These are phyloP conservation scores for Trichoderma gracile DNA, from an alignment of 2,329 filamentous ascomycete genomes.

Conservation along the genomic window DNA sequence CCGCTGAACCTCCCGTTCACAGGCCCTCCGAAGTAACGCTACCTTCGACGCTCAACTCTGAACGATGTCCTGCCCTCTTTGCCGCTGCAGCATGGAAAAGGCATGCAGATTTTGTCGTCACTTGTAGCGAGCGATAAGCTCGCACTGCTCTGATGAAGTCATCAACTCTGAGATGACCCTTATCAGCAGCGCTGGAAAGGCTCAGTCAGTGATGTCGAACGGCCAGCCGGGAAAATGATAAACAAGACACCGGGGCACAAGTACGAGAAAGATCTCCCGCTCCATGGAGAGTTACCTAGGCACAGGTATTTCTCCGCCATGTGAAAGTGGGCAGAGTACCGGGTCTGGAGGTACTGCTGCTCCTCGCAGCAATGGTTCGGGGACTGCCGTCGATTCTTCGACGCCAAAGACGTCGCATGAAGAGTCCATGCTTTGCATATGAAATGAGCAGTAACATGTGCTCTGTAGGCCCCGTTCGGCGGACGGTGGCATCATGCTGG, in stretches of 20 bases:
- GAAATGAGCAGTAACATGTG: neutral
- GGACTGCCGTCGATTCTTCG: constrained; percentile 2
- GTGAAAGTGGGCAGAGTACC: constrained; percentile 14
- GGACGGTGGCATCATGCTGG: constrained; percentile 12
- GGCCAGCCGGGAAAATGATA: constrained; percentile 8
- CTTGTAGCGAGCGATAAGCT: neutral
- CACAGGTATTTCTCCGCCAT: constrained; percentile 23
- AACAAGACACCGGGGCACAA: neutral
- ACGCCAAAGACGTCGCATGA: constrained; percentile 1
- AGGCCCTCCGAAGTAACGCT: neutral
- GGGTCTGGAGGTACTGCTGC: neutral
- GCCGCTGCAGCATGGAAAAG: neutral
- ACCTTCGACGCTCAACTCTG: neutral
- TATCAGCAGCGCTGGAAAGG: constrained; percentile 6
- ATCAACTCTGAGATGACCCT: constrained; percentile 4
- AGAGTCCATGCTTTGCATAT: constrained; percentile 17
- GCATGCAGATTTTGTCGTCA: constrained; percentile 1
- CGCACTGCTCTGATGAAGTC: constrained; percentile 2
- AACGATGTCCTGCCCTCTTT: neutral
- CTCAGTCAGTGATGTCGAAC: neutral
- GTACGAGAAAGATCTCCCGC: neutral
- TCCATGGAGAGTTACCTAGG: constrained; percentile 10
- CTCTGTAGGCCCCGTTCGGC: neutral
- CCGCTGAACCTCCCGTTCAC: neutral
- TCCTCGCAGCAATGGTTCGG: neutral